Conservation (phyloP, 2,329 filamentous ascomycete genomes). For the Colletotrichum gigasporum region DNA sequence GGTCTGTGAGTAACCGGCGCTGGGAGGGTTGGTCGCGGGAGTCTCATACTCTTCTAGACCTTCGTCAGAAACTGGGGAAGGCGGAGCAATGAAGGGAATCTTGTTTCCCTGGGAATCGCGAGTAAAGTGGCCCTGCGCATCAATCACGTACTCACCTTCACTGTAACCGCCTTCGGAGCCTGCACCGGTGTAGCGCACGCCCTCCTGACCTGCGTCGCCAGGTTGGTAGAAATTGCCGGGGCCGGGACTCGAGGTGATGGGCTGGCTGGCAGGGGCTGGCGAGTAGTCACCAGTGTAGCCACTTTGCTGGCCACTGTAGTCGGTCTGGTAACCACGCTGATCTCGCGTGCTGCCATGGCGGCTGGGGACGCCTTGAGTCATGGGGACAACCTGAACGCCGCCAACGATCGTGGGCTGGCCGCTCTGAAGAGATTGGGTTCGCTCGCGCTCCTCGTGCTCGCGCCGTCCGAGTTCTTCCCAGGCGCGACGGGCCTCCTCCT, state of each 20-base stretch:
- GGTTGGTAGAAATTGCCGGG: conserved; percentile 36
- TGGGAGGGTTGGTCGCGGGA: conserved; percentile 52
- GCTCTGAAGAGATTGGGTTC: conserved; percentile 84
- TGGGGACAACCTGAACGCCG: conserved; percentile 94
- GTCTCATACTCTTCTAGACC: conserved; percentile 68
- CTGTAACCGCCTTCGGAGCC: conserved; percentile 70
- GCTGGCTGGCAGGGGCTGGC: conserved; percentile 53
- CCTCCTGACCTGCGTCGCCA: conserved; percentile 15
- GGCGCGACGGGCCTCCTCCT: conserved; percentile 92
- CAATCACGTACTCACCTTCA: conserved; percentile 77
- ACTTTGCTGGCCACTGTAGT: conserved; percentile 39
- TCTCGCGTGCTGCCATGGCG: conserved; percentile 59
- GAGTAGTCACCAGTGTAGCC: conserved; percentile 48
- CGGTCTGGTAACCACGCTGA: conserved; percentile 39
- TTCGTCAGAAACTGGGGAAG: conserved; percentile 59
- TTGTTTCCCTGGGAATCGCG: conserved; percentile 69
- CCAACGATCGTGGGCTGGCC: conserved; percentile 90
- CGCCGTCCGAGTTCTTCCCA: conserved; percentile 97
- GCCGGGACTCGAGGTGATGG: conserved; percentile 42
- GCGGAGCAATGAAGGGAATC: conserved; percentile 61
- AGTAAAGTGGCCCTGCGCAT: conserved; percentile 68
- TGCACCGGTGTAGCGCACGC: conserved; percentile 32
- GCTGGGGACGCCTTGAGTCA: conserved; percentile 76
- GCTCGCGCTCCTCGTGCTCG: conserved; percentile 92
- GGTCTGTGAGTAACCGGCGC: conserved; percentile 40